Percentiles rank a stretch among this genome's conserved stretches.
Conservation (phyloP, 2,329 filamentous ascomycete genomes). For the Xylariaceae sp. region DNA sequence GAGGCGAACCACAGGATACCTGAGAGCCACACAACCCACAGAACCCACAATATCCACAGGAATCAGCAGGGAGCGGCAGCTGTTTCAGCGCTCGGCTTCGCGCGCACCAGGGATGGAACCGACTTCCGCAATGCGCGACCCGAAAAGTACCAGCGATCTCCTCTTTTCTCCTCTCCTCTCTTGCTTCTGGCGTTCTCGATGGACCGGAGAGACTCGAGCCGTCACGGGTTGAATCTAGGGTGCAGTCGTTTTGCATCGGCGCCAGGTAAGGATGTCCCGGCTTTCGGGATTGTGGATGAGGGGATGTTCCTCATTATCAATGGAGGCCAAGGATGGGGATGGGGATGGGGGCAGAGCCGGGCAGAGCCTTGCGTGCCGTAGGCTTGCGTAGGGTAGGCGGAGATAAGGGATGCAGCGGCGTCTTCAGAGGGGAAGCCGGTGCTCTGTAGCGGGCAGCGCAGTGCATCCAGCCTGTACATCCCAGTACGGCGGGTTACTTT, state of each 20-base stretch:
- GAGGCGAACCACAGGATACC: background rate
- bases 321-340: no score
- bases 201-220: background rate
- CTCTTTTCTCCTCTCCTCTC: no score
- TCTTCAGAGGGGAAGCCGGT: no score
- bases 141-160: no score
- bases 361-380: no score
- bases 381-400: background rate
- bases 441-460: no score
- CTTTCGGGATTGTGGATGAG: constrained; percentile 21
- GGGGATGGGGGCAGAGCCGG: background rate
- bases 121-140: no score
- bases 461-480: no score
- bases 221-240: background rate
- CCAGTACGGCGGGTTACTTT: no score
- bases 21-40: background rate
- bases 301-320: constrained; percentile 21
- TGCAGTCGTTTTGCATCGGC: constrained; percentile 14
- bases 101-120: constrained; percentile 1
- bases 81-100: constrained; percentile 5
- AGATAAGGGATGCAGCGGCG: background rate
- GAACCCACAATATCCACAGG: background rate
- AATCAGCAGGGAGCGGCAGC: background rate
- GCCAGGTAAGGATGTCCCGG: constrained; percentile 19
- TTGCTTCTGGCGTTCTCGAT: background rate